Conservation (phyloP, 2,329 filamentous ascomycete genomes). For the Sporothrix globosa region DNA sequence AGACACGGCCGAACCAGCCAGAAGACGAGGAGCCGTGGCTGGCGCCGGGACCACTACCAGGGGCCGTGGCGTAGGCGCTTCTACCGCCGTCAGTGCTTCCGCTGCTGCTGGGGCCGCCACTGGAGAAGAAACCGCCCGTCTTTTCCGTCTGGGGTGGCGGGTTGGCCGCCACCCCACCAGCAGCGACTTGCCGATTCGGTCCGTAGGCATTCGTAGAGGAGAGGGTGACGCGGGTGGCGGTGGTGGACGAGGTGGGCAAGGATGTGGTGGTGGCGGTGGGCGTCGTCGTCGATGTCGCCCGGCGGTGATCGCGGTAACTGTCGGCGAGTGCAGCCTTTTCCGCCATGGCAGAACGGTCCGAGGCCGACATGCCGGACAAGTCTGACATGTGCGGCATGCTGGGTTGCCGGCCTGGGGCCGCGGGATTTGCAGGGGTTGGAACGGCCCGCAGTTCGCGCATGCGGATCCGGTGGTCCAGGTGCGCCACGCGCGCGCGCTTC, state of each 20-base stretch:
- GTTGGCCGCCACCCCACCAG: neutral
- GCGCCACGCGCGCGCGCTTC: neutral
- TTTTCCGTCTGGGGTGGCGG: neutral
- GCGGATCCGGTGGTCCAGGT: constrained; percentile 1
- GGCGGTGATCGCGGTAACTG: neutral
- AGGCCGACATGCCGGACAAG: neutral
- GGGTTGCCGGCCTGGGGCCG: neutral
- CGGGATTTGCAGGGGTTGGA: neutral
- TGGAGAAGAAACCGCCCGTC: neutral
- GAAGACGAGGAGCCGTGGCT: neutral
- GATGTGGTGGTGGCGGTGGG: too few relatives aligned
- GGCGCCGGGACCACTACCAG: neutral
- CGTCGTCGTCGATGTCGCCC: neutral
- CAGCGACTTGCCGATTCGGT: too few relatives aligned
- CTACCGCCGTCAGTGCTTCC: neutral
- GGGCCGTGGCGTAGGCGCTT: too few relatives aligned
- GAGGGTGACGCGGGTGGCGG: too few relatives aligned
- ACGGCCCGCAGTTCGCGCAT: too few relatives aligned
- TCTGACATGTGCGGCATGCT: too few relatives aligned
- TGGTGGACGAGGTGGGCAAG: too few relatives aligned
- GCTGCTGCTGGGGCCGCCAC: neutral
- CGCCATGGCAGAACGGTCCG: neutral
- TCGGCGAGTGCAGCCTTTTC: constrained; percentile 4
- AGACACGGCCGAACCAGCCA: constrained; percentile 20
- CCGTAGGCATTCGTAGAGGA: neutral